Evolutionary conservation across 139 green algal species (phyloP), one percentile per base, ranked within the genome.

Genomic region (Ettlia oleoabundans): DNA sequence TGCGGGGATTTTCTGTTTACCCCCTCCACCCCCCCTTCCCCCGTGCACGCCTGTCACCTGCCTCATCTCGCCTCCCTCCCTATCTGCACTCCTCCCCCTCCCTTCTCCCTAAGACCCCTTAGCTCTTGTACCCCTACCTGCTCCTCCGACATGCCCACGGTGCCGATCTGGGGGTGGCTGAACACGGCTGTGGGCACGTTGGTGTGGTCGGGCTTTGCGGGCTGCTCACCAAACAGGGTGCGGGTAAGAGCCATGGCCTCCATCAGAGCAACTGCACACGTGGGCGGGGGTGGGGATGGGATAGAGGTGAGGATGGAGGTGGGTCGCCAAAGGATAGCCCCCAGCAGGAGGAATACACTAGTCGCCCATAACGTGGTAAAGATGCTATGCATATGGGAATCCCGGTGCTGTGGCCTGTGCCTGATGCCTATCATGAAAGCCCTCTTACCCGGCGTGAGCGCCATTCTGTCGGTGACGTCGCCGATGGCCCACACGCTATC

Each of bases 391-490:
- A n/a, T n/a, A n/a, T n/a, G n/a, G n/a, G n/a, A n/a, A n/a, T n/a
- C n/a, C n/a, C n/a, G n/a, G n/a, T n/a, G n/a, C n/a, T n/a, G n/a
- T n/a, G n/a, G n/a, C n/a, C n/a, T n/a, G n/a, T n/a, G n/a, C n/a
- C n/a, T n/a, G n/a, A n/a, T n/a, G n/a, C n/a, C n/a, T n/a, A n/a
- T n/a, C n/a, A n/a, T n/a, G n/a, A n/a, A n/a, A n/a, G n/a, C n/a
- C n/a, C n/a, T n/a, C n/a, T n/a, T n/a, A 70, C 75, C 58, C 24
- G 94, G 95, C 9, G 95, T 98, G 10, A 99, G 85, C 55, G 95
- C 92, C 83, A 98, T 95, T 28, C 96, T 88, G 84, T 98, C 91
- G 26, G 93, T 98, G 13, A 98, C 96, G 84, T 99, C 97, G 0
- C 97, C 97, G n/a, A 99, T 86, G 1, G 96, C 97, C 86, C 88